These are phyloP conservation scores for Tetrapisispora pingtungensis DNA, from an alignment of 805 yeast genomes.

Conservation along the genomic window DNA sequence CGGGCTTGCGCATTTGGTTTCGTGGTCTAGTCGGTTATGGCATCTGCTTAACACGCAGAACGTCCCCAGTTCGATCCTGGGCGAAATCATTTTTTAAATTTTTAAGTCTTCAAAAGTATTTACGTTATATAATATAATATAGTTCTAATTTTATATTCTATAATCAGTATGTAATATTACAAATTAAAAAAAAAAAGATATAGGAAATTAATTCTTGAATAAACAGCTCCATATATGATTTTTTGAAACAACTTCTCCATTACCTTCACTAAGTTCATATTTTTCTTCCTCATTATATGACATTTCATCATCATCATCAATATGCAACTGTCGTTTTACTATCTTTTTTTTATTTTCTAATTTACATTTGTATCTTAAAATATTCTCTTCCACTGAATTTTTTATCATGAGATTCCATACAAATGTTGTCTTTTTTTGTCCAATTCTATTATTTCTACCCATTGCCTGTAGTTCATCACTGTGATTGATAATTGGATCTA, in stretches of 20 bases:
- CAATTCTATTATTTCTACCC: conserved; percentile 85
- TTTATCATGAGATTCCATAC: conserved; percentile 88
- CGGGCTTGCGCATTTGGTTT: conserved; percentile 39
- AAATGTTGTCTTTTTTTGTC: conserved; percentile 69
- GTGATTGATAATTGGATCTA: conserved; percentile 87
- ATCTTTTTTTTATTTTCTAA: conserved; percentile 17
- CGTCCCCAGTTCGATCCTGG: conserved; percentile 99
- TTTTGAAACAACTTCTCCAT: conserved; percentile 21
- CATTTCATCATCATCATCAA: conserved; percentile 3
- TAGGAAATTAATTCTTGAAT: conserved; percentile 6
- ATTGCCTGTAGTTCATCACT: conserved; percentile 87
- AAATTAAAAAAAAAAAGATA: no score
- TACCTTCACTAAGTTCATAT: conserved; percentile 19
- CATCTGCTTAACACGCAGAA: conserved; percentile 99
- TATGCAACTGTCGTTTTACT: conserved; percentile 1
- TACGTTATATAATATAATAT: background rate
- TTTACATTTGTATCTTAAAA: conserved; percentile 35
- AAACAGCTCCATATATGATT: conserved; percentile 27
- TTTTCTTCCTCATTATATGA: conserved; percentile 15
- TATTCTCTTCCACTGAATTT: conserved; percentile 82
- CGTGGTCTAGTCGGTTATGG: conserved; percentile 99
- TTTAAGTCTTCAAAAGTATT: no score
- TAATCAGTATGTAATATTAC: background rate
- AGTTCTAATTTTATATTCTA: background rate
- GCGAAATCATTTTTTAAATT: conserved; percentile 64